Conservation (phyloP, 148 eudicot species). For the Bassia scoparia region DNA sequence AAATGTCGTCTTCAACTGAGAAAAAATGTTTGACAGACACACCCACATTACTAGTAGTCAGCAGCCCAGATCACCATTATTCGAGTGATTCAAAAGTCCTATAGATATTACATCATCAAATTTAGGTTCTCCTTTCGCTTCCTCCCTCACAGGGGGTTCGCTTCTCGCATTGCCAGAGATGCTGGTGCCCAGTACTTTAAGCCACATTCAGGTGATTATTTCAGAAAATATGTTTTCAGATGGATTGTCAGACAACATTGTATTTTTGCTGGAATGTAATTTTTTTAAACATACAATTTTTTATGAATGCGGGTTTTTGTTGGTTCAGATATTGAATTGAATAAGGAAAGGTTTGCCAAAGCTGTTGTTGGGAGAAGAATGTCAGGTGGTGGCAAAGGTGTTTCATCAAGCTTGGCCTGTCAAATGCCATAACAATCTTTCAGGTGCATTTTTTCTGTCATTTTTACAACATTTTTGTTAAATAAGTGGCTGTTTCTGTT, state of each 20-base stretch:
- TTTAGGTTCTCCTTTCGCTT: background rate
- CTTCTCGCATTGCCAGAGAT: conserved; percentile 12
- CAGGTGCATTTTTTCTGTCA: conserved; percentile 30
- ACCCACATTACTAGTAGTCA: background rate
- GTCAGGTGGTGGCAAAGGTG: conserved; percentile 85
- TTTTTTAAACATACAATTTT: background rate
- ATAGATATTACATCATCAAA: conserved; percentile 12
- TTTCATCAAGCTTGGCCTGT: conserved; percentile 78
- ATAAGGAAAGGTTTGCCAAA: conserved; percentile 74
- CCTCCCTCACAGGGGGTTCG: conserved; percentile 17
- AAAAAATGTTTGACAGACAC: conserved; percentile 36
- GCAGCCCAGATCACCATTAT: background rate
- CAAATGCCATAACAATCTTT: conserved; percentile 84
- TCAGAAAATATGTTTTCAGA: background rate
- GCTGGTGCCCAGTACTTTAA: conserved; percentile 19
- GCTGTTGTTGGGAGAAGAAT: conserved; percentile 71
- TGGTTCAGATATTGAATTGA: conserved; percentile 46
- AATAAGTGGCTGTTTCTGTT: too few species aligned
- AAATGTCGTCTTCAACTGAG: conserved; percentile 32
- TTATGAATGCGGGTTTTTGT: background rate
- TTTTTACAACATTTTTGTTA: background rate
- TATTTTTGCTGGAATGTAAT: background rate
- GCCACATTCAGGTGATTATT: background rate
- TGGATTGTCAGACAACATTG: background rate
- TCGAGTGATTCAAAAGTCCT: background rate